phyloP scores from a whole-genome alignment of 768 basidiomycete genomes.

The Russula lepida region DNA sequence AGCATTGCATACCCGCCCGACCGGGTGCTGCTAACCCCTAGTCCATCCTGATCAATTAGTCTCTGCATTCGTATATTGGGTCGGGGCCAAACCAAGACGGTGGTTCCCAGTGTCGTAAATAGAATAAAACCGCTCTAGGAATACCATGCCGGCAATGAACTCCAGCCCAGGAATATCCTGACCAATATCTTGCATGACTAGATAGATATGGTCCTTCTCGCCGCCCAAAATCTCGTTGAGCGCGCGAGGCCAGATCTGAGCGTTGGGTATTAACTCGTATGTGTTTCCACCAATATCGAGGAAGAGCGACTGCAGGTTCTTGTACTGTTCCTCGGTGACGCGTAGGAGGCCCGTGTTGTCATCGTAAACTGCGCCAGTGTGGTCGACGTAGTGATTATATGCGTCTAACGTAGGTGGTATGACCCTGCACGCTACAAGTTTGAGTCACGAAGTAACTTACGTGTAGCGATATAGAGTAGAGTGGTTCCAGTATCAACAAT shows the following conservation, averaged over 20 bases:
- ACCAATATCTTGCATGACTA: constrained; percentile 31
- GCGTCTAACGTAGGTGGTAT: constrained; percentile 25
- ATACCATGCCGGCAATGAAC: constrained; percentile 47
- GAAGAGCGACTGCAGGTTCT: constrained; percentile 28
- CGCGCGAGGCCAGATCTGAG: constrained; percentile 35
- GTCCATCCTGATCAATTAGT: constrained; percentile 21
- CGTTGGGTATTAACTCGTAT: constrained; percentile 37
- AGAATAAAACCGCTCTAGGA: constrained; percentile 58
- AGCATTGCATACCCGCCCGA: too few species aligned
- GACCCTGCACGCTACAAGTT: constrained; percentile 16
- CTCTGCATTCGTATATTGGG: constrained; percentile 37
- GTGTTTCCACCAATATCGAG: constrained; percentile 28
- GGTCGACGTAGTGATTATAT: constrained; percentile 25
- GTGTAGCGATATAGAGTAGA: too few species aligned
- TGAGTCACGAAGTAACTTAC: too few species aligned
- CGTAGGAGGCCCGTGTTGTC: constrained; percentile 27
- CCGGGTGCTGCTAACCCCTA: too few species aligned
- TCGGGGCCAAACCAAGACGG: constrained; percentile 50
- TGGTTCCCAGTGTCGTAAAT: constrained; percentile 54
- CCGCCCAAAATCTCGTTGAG: constrained; percentile 39
- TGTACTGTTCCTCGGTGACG: constrained; percentile 25
- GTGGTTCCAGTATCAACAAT: too few species aligned
- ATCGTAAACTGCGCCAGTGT: constrained; percentile 29
- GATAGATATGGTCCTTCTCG: constrained; percentile 29
- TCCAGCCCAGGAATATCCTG: constrained; percentile 35